Conservation (phyloP, 2,329 filamentous ascomycete genomes). For the Sclerotiophoma versabilis region DNA sequence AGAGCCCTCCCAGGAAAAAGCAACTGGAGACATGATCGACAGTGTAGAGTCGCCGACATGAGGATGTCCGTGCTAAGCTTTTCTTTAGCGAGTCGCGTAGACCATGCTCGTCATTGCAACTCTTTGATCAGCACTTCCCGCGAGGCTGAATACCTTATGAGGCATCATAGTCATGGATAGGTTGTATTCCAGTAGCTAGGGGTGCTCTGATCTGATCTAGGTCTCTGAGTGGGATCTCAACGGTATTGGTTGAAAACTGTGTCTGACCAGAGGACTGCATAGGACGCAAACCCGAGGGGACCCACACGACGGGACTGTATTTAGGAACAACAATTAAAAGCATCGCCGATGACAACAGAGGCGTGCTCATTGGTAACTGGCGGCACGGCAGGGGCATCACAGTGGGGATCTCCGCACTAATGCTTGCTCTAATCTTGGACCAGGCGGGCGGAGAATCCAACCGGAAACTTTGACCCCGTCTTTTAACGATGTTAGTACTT, state of each 20-base stretch:
- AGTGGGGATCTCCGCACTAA: neutral
- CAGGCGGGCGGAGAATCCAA: neutral
- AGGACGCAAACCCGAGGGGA: neutral
- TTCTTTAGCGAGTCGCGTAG: neutral
- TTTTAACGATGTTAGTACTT: neutral
- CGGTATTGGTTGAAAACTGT: neutral
- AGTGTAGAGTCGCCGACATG: neutral
- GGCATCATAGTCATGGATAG: neutral
- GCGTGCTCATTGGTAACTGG: conserved; percentile 3
- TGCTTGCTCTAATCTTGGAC: neutral
- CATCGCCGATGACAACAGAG: conserved; percentile 13
- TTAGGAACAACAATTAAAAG: neutral
- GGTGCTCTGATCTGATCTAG: neutral
- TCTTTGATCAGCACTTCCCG: neutral
- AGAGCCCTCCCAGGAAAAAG: neutral
- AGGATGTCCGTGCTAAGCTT: neutral
- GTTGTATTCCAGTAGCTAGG: neutral
- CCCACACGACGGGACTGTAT: neutral
- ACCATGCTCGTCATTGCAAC: neutral
- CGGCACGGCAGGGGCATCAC: neutral
- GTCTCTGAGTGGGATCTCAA: neutral
- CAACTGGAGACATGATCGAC: neutral
- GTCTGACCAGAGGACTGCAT: neutral
- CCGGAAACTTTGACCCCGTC: neutral
- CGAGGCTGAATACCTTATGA: neutral